Percentiles rank a stretch among this genome's conserved stretches.
Conservation (phyloP, 73 alveolate genomes). For the Stentor roeselii region DNA sequence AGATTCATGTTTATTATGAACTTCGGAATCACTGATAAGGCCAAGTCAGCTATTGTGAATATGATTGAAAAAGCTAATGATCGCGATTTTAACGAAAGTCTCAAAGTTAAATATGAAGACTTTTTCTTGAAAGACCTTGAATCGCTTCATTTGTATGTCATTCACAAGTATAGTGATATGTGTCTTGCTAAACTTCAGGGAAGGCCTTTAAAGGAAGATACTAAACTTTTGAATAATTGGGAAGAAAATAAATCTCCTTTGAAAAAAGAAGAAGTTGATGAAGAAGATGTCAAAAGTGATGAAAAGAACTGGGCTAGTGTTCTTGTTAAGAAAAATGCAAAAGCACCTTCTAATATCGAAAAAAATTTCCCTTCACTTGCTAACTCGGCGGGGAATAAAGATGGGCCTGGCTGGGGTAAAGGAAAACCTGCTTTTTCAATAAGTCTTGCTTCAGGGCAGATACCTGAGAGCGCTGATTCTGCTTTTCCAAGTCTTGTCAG, state of each 20-base stretch:
- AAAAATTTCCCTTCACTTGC: conserved; percentile 19
- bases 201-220: background rate
- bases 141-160: background rate
- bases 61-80: conserved; percentile 24
- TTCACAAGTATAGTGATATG: conserved; percentile 14
- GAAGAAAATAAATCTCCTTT: background rate
- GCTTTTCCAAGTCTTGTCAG: background rate
- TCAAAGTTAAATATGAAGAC: conserved; percentile 26
- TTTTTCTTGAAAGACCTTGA: background rate
- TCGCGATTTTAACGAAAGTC: background rate
- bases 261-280: background rate
- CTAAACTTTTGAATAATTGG: background rate
- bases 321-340: background rate
- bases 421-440: background rate
- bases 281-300: background rate
- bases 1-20: conserved; percentile 14
- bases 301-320: background rate
- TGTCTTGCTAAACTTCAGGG: conserved; percentile 21
- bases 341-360: conserved; percentile 2
- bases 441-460: background rate
- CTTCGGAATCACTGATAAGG: conserved; percentile 6
- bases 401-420: background rate
- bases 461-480: background rate
- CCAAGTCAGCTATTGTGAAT: background rate
- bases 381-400: background rate